Base-by-base conservation (phyloP, 305 asterid species). In the Fraxinus ornus region DNA sequence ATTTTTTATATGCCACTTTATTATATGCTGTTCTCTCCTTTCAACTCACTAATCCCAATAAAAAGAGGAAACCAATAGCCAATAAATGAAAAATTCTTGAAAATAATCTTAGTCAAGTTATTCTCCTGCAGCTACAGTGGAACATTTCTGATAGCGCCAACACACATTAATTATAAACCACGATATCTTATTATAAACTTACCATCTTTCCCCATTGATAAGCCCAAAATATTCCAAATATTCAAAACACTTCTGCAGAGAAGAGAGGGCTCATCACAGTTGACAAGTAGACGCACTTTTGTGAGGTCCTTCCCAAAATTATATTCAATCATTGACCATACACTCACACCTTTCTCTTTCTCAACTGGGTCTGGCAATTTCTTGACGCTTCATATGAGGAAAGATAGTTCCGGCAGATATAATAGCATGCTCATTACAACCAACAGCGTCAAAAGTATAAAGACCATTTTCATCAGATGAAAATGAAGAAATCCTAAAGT, bases 171-270 rank as follows among this genome's bases (percentile, higher is more conserved):
- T 62, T 7, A 62, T 22, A 62, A 62, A 26, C 71, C 3, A 44
- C 5, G 32, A 62, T 19, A 57, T 57, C 12, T 57, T 19, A 64
- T 32, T 28, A 30, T 70, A 13, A 76, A 76, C 66, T 52, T 2
- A 76, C 79, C 79, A 19, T 44, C 28, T 21, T 76, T 37, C 35
- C 79, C 79, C 68, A 76, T 76, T 26, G 68, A 76, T 76, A 76
- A 76, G 66, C 41, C 37, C 41, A 35, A 76, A 47, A 76, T 76
- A 76, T 24, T 76, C 79, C 79, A 76, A 47, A 76, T 76, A 60
- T 76, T 44, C 68, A 76, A 76, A 22, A 76, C 79, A 76, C 36
- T 76, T 76, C 21, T 44, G 39, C 64, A 76, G 39, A 52, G 79
- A 76, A 26, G 79, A 44, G 24, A 62, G 5, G 64, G 79, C 26